Evolutionary conservation across 495 filamentous ascomycete species (phyloP), one percentile per base, ranked within the genome.

Genomic region (Massariosphaeria phaeospora): DNA sequence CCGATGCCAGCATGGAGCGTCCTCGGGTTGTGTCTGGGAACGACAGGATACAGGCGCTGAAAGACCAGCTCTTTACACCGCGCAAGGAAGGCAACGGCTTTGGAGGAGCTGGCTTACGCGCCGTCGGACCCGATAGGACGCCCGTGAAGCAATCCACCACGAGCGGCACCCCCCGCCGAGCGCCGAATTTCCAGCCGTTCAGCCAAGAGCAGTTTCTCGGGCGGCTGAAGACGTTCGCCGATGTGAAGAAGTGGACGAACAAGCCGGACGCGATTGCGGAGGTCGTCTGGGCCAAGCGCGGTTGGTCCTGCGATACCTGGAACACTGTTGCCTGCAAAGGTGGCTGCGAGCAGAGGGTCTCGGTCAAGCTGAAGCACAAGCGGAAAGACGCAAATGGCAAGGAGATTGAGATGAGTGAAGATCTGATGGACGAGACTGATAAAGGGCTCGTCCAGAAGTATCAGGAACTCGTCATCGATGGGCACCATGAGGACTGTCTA

Each of bases 281-380:
- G 70, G 86, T 96, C 5, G 83, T 88, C 69, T 98, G 94, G 94
- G 90, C 91, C 6, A 96, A 91, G 74, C 76, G 86, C 26, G 93
- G 93, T 1, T 98, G 93, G 93, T 76, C 82, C 1, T 96, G 91
- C 66, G 79, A 84, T 18, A 86, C 84, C 59, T 82, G 81, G 60
- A 86, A 93, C 69, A 82, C 84, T 10, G 90, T 97, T 31, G 78
- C 78, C 21, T 98, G 93, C 69, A 76, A 82, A 12, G 82, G 81
- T 26, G 80, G 91, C 3, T 97, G 93, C 66, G 82, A 82, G 55
- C 80, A 82, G 54, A 86, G 93, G 59, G 75, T 96, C 21, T 78
- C 89, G 2, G 85, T 98, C 23, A 86, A 83, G 67, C 73, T 94
- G 13, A 33, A 42, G 27, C 61, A 52, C 30, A 57, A 46, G 41